phyloP scores from a whole-genome alignment of 441 rosid genomes.

The Pelargonium citronellum region DNA sequence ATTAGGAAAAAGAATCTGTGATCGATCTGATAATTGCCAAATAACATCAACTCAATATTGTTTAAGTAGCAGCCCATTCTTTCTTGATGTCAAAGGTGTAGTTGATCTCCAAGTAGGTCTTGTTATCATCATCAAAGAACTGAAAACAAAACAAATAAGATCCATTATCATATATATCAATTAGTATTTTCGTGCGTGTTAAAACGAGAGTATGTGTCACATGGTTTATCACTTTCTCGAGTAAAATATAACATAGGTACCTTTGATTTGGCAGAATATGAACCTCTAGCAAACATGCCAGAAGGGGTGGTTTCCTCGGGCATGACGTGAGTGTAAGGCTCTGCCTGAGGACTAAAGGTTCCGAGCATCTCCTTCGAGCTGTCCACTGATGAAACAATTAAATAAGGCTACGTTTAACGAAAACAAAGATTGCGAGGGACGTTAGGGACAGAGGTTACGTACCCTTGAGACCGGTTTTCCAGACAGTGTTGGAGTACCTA shows the following conservation, averaged over 20 bases:
- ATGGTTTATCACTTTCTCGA: too few relatives aligned
- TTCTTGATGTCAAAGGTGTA: slow-evolving; percentile 1
- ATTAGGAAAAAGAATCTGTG: too few relatives aligned
- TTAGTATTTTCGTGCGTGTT: too few relatives aligned
- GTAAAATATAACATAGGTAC: neutral
- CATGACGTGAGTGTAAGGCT: slow-evolving; percentile 55
- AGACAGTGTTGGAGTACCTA: slow-evolving; percentile 65
- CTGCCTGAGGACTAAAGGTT: slow-evolving; percentile 73
- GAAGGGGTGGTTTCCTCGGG: slow-evolving; percentile 64
- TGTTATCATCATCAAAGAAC: slow-evolving; percentile 3
- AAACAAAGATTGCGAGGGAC: too few relatives aligned
- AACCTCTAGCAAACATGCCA: neutral
- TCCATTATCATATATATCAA: too few relatives aligned
- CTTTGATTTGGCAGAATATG: neutral
- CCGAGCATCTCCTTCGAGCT: slow-evolving; percentile 66
- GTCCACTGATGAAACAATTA: too few relatives aligned
- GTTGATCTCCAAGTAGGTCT: neutral
- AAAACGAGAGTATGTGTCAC: too few relatives aligned
- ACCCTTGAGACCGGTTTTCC: slow-evolving; percentile 77
- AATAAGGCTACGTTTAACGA: too few relatives aligned
- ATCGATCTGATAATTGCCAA: too few relatives aligned
- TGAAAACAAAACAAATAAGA: neutral
- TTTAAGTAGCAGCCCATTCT: neutral
- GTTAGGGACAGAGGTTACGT: too few relatives aligned
- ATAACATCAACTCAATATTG: too few relatives aligned